phyloP scores from a whole-genome alignment of 2,329 filamentous ascomycete genomes.

The Colletotrichum sp. region DNA sequence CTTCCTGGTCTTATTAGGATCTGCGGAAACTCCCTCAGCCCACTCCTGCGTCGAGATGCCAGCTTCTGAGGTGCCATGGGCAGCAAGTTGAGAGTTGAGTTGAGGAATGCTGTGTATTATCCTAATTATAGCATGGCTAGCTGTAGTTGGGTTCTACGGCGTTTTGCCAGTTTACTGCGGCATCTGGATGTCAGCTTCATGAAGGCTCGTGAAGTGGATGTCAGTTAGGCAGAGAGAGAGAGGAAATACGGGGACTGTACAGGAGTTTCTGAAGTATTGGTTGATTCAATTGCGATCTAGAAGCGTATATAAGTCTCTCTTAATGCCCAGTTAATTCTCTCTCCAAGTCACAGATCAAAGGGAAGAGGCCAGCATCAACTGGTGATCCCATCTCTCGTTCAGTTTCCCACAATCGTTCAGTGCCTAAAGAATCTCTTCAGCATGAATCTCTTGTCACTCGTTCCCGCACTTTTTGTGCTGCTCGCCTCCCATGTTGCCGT shows the following conservation, averaged over 20 bases:
- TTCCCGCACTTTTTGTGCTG: neutral
- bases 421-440: neutral
- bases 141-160: neutral
- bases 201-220: neutral
- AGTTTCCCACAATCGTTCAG: neutral
- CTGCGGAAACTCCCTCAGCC: neutral
- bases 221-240: neutral
- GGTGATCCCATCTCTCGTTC: neutral
- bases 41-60: neutral
- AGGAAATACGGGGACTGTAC: neutral
- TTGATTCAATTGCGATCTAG: neutral
- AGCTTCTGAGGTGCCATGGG: neutral
- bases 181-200: neutral
- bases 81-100: neutral
- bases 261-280: neutral
- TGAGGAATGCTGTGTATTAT: neutral
- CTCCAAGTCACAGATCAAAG: neutral
- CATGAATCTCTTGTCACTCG: neutral
- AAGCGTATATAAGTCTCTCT: neutral
- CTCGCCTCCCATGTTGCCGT: neutral
- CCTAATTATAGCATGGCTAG: neutral
- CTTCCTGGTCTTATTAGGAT: neutral
- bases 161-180: neutral
- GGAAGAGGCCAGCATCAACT: neutral
- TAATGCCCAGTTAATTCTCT: neutral